Evolutionary conservation across 164 flowering plant species (phyloP).

Genomic region (Nelumbo lutea): DNA sequence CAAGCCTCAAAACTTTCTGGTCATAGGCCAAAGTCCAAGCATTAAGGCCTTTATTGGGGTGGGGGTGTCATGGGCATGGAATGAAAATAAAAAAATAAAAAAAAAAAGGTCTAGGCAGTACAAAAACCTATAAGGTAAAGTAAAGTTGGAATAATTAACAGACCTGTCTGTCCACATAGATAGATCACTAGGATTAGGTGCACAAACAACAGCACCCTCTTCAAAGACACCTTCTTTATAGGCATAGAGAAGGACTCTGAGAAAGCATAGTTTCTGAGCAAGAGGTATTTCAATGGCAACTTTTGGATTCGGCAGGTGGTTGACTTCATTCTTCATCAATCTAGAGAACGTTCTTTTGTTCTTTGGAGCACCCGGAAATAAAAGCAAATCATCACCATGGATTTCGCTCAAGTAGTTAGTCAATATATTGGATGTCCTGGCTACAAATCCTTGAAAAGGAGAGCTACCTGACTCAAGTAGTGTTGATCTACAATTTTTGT

Average conservation of each 20-base stretch:
- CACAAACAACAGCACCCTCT: constrained; percentile 84
- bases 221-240: constrained; percentile 76
- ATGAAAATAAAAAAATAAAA: neutral
- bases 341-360: constrained; percentile 16
- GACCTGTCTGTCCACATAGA: constrained; percentile 56
- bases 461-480: constrained; percentile 9
- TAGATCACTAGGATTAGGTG: constrained; percentile 60
- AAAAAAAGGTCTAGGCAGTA: neutral
- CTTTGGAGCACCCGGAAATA: constrained; percentile 42
- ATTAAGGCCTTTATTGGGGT: too few species aligned
- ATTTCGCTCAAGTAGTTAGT: constrained; percentile 30
- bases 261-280: constrained; percentile 38
- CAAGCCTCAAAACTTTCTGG: too few species aligned
- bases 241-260: constrained; percentile 70
- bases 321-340: constrained; percentile 26
- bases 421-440: constrained; percentile 48
- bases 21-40: too few species aligned
- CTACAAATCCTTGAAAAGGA: constrained; percentile 40
- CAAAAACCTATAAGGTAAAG: neutral
- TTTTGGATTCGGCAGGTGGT: constrained; percentile 17
- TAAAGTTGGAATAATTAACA: constrained; percentile 4
- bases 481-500: constrained; percentile 7
- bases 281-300: constrained; percentile 7
- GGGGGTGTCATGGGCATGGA: too few species aligned
- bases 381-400: constrained; percentile 30